Base-by-base conservation (phyloP, 2,329 filamentous ascomycete genomes). In the Coniochaeta hoffmannii region DNA sequence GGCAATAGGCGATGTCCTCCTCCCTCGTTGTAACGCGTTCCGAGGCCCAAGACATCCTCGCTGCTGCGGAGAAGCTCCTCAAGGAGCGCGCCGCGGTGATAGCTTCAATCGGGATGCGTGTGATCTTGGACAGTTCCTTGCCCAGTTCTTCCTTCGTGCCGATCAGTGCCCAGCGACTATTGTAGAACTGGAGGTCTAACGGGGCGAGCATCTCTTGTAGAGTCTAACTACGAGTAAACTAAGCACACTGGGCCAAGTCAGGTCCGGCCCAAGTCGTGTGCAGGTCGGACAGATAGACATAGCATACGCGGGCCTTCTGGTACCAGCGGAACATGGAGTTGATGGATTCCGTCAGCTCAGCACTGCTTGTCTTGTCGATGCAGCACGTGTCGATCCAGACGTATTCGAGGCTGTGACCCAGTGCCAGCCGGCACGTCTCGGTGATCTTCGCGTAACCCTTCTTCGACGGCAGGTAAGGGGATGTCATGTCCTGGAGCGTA, bases 1-100 rank as follows among this genome's bases (percentile, higher is more conserved):
- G 61, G 10, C 67, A 75, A 38, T 77, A 78, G 0, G 73, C 73
- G n/a, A 66, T 66, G 36, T 77, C 76, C 50, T 77, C 74, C 0
- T 55, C 4, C 3, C 68, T 56, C 0, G 62, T 66, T 0, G 73
- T 74, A 4, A 62, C 55, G 17, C 66, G 65, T 15, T 55, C 57
- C 10, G 68, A 68, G 31, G 66, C 72, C 71, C 68, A 76, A 4
- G 66, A 71, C 72, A 74, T 74, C 15, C 70, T 67, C 32, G 68
- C 65, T 0, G 72, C 71, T 32, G 73, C 36, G 35, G 58, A 46
- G 24, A 46, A 46, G 22, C 22, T 26, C 15, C 15, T 28, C 41
- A 46, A 15, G n/a, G 41, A 22, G 10, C 19, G 10, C 3, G 6
- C 10, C 7, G 6, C 41, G 38, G 4, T 4, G 11, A 46, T n/a